Conservation (phyloP, 352 stramenopile species). For the Phytophthora idaei region DNA sequence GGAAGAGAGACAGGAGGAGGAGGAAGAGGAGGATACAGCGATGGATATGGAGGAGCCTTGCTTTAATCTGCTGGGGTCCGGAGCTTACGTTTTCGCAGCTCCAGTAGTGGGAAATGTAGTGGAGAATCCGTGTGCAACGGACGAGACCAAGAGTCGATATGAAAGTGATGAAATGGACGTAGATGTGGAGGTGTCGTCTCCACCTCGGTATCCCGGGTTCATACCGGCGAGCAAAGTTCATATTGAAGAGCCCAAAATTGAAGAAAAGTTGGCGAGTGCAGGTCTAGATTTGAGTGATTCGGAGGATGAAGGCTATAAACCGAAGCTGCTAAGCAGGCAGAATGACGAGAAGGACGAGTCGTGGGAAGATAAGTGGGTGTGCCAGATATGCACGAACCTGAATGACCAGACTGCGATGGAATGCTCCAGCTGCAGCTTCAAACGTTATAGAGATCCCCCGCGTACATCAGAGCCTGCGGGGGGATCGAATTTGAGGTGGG, state of each 20-base stretch:
- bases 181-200: slow-evolving; percentile 9
- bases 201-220: slow-evolving; percentile 20
- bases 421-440: slow-evolving; percentile 29
- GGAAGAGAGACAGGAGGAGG: slow-evolving; percentile 21
- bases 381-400: slow-evolving; percentile 35
- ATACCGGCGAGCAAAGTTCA: slow-evolving; percentile 34
- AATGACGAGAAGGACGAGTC: slow-evolving; percentile 10
- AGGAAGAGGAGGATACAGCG: slow-evolving; percentile 18
- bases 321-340: slow-evolving; percentile 10
- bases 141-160: slow-evolving; percentile 18
- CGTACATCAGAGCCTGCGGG: neutral
- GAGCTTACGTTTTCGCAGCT: slow-evolving; percentile 28
- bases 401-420: slow-evolving; percentile 27
- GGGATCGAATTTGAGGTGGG: slow-evolving; percentile 25
- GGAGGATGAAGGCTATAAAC: slow-evolving; percentile 39
- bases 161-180: slow-evolving; percentile 2
- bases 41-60: slow-evolving; percentile 48
- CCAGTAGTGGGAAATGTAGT: neutral
- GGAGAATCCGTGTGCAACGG: slow-evolving; percentile 3
- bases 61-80: slow-evolving; percentile 52
- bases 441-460: slow-evolving; percentile 8
- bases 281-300: slow-evolving; percentile 62
- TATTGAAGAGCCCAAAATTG: slow-evolving; percentile 31
- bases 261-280: slow-evolving; percentile 51
- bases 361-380: slow-evolving; percentile 38